Percentiles rank a stretch among this genome's conserved stretches.
Evolutionary conservation across 805 yeast genomes (phyloP).

Genomic region (Torulaspora franciscae): DNA sequence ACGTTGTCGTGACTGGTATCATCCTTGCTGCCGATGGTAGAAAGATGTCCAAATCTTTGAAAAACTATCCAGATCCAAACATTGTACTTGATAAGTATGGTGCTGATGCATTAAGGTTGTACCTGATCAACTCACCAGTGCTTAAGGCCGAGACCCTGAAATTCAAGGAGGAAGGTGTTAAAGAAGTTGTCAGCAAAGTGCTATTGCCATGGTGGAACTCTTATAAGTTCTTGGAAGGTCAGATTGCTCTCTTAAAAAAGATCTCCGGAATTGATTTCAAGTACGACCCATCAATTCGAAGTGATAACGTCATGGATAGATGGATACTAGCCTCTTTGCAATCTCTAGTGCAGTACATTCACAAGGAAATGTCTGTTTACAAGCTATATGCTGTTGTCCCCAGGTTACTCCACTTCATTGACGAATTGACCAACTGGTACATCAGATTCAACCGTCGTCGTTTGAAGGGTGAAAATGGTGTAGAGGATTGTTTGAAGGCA

Average conservation of each 20-base stretch:
- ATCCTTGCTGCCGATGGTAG: constrained; percentile 97
- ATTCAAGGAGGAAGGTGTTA: constrained; percentile 98
- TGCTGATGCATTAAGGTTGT: constrained; percentile 95
- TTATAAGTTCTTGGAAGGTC: constrained; percentile 92
- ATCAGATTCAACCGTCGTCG: constrained; percentile 97
- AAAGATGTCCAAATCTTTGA: constrained; percentile 97
- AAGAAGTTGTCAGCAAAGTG: constrained; percentile 94
- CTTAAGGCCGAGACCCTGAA: constrained; percentile 93
- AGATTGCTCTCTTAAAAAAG: constrained; percentile 79
- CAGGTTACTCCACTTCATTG: constrained; percentile 78
- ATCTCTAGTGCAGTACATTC: constrained; percentile 79
- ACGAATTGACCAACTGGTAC: constrained; percentile 97
- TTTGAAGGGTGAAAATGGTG: constrained; percentile 89
- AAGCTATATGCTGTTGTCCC: constrained; percentile 96
- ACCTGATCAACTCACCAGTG: constrained; percentile 95
- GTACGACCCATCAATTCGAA: constrained; percentile 58
- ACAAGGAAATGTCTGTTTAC: constrained; percentile 83
- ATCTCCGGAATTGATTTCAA: constrained; percentile 63
- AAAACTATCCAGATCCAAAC: constrained; percentile 95
- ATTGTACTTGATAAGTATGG: constrained; percentile 81
- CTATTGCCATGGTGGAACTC: constrained; percentile 98
- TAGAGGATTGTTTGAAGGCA: constrained; percentile 78
- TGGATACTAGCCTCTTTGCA: constrained; percentile 98
- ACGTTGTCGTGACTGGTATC: constrained; percentile 93
- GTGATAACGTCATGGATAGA: constrained; percentile 91